A percentile compares a stretch with the other conserved stretches of the same genome.
phyloP scores from a whole-genome alignment of 2,329 filamentous ascomycete genomes.

The Epichloe glyceriae region DNA sequence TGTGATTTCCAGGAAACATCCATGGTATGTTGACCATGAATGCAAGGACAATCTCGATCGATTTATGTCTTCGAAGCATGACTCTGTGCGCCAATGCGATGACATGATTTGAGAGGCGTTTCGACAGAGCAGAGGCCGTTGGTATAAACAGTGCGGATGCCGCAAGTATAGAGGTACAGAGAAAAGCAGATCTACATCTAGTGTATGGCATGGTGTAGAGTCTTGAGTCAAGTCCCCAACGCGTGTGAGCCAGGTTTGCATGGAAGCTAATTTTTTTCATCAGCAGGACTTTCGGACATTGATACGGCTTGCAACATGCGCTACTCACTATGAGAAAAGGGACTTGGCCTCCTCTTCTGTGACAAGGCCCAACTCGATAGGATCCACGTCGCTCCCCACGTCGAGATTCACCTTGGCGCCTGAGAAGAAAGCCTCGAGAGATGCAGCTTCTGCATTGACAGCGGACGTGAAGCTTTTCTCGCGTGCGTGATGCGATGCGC shows the following conservation, averaged over 20 bases:
- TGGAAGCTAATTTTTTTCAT: slow-evolving; percentile 41
- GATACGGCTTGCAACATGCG: background rate
- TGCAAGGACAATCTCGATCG: slow-evolving; percentile 60
- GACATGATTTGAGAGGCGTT: slow-evolving; percentile 50
- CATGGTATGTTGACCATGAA: slow-evolving; percentile 68
- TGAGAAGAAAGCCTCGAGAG: slow-evolving; percentile 53
- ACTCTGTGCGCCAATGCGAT: slow-evolving; percentile 49
- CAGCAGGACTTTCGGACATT: background rate
- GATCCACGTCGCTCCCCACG: slow-evolving; percentile 50
- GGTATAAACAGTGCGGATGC: slow-evolving; percentile 56
- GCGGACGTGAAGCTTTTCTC: slow-evolving; percentile 2
- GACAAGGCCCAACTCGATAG: slow-evolving; percentile 56
- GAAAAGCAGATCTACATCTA: slow-evolving; percentile 53
- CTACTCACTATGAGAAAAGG: slow-evolving; percentile 49
- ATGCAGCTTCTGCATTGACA: slow-evolving; percentile 14
- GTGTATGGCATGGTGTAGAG: slow-evolving; percentile 55
- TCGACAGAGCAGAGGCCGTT: slow-evolving; percentile 49
- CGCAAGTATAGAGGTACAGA: slow-evolving; percentile 59
- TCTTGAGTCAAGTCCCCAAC: slow-evolving; percentile 59
- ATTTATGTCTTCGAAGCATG: slow-evolving; percentile 48
- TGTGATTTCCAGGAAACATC: slow-evolving; percentile 56
- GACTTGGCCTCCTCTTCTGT: slow-evolving; percentile 50
- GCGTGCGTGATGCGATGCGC: slow-evolving; percentile 13
- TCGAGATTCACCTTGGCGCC: slow-evolving; percentile 51
- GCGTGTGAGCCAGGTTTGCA: slow-evolving; percentile 55